Evolutionary conservation across 768 basidiomycete genomes (phyloP), one percentile per base, ranked within the genome.

Genomic region (Pisolithus marmoratus): DNA sequence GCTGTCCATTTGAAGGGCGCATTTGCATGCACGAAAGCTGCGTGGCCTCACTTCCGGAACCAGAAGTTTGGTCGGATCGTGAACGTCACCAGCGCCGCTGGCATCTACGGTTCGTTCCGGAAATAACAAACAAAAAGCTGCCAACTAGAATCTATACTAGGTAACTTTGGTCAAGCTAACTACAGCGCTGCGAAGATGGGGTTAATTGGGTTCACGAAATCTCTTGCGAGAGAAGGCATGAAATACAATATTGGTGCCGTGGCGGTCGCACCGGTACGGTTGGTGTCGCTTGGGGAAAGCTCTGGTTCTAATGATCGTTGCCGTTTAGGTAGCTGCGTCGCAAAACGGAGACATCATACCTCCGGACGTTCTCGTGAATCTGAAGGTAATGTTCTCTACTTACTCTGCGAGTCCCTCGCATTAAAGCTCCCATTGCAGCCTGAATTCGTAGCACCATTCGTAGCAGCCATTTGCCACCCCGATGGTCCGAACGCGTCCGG

Each of bases 101-200:
- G 95, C 6, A 72, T 97, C 31, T 95, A 94, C 61, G 94, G 90
- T 89, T 51, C 37, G 79, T 29, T 14, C 29, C 2, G 4, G 17
- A 15, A 9, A 49, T 26, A 22, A 31, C 14, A 24, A 8, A 27
- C 29, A 27, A 7, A 14, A 36, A 22, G 7, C 11, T 5, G 38
- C 12, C 38, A 37, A 38, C 44, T 34, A 15, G n/a, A 15, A 4
- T 24, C 11, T 22, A 8, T 11, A 23, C 43, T 55, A 90, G 88
- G 93, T 8, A 97, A 95, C 74, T 90, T 95, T 64, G 96, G 96
- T 9, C 94, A 97, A 70, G 85, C 93, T 12, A 99, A 98, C 69
- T 99, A 98, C 69, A 94, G 93, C 44, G 92, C 95, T 2, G 95
- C 94, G 2, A 98, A 99, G 78, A 94, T 96, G 91, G 93, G 86